Evolutionary conservation across 1,284 basidiomycete genomes (phyloP), one percentile per base, ranked within the genome.

Genomic region (Xanthoconium separans): DNA sequence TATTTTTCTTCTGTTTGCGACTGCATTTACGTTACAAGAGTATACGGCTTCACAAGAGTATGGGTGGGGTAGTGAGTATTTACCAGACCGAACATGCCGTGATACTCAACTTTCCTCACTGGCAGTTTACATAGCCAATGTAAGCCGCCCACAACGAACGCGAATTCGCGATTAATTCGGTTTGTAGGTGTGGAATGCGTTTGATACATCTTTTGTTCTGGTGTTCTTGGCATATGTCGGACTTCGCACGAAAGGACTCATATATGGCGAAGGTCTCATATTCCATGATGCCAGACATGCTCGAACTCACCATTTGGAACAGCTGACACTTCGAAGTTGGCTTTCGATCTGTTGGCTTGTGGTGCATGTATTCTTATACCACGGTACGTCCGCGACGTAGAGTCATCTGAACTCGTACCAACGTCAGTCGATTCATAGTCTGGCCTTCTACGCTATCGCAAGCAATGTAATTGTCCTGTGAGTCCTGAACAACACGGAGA

Each of bases 331-430:
- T 91, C 91, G 2, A 81, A 84, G 48, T 72, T 89, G 56, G 87
- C 87, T 6, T 94, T 94, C 64, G 91, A 95, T 62, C 78, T 93
- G 41, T 77, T 95, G 33, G 81, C 92, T 6, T 92, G 89, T 62
- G 91, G 87, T 9, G 92, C 90, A 10, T 95, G 92, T 64, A 87
- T 95, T 46, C 79, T 95, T 24, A 91, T 95, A 66, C 93, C 93
- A 11, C 80, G 93, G 84, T 82, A 58, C 39, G 58, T 56, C 42
- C 20, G 15, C 44, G 33, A 50, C 24, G 6, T 29, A 27, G 37
- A 42, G 45, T 15, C n/a, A 40, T 27, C 27, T 37, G 27, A 51
- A 22, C 4, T 44, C 22, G 44, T 40, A 10, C 36, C 51, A 54
- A 62, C 44, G 51, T 49, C 3, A 30, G 29, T 6, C 6, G 7